Percentiles rank a stretch among this genome's conserved stretches.
Conservation (phyloP, 2,329 filamentous ascomycete genomes). For the Cyphellophora attinorum region DNA sequence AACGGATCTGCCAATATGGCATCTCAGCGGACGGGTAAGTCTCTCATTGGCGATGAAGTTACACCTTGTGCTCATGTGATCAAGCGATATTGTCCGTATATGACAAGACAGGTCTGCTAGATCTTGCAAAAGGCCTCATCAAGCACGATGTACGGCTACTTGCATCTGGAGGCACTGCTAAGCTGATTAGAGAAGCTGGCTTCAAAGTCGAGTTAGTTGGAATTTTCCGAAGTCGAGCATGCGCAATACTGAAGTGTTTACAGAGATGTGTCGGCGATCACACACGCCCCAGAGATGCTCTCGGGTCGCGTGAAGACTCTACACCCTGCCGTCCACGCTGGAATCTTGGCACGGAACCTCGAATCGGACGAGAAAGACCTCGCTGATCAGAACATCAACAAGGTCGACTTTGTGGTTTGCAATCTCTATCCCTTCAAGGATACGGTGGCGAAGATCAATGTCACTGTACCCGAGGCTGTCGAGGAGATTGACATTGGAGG, state of each 20-base stretch:
- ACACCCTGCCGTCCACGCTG: constrained; percentile 78
- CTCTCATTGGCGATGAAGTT: too few relatives aligned
- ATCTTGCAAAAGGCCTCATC: constrained; percentile 82
- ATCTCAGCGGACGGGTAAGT: too few relatives aligned
- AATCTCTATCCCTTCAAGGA: constrained; percentile 99
- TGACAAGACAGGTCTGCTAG: constrained; percentile 92
- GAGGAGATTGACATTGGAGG: constrained; percentile 99
- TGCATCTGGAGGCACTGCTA: constrained; percentile 89
- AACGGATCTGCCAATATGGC: too few relatives aligned
- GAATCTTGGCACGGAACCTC: constrained; percentile 85
- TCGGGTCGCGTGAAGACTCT: constrained; percentile 89
- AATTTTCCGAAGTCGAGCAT: constrained; percentile 1
- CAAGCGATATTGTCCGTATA: constrained; percentile 91
- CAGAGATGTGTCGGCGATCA: constrained; percentile 95
- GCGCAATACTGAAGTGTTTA: constrained; percentile 5
- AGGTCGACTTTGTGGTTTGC: constrained; percentile 94
- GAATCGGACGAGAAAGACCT: constrained; percentile 96
- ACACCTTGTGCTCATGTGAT: constrained; percentile 1
- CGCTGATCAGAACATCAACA: constrained; percentile 86
- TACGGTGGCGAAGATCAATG: constrained; percentile 91
- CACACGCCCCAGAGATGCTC: constrained; percentile 93
- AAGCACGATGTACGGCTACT: constrained; percentile 86
- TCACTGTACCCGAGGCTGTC: constrained; percentile 91
- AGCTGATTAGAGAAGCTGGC: constrained; percentile 91
- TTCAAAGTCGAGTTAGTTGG: constrained; percentile 79